Conservation (phyloP, 306 rosid genomes). For the Lithocarpus polystachyus region DNA sequence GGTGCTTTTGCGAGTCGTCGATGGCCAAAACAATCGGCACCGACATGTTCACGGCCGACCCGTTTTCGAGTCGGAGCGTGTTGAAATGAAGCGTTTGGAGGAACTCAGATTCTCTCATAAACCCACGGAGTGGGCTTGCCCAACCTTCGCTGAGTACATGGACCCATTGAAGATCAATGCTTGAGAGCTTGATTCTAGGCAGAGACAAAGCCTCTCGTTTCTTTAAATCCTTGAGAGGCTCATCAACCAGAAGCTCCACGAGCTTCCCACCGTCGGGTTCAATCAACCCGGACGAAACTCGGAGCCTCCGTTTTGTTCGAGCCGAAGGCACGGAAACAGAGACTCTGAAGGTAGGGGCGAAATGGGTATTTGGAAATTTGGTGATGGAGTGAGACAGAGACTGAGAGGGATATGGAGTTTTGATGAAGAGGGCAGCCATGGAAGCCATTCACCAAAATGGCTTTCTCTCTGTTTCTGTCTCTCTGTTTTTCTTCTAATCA, state of each 20-base stretch:
- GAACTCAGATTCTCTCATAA: slow-evolving; percentile 98
- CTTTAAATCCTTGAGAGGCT: slow-evolving; percentile 44
- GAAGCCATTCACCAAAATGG: slow-evolving; percentile 74
- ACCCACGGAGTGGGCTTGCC: slow-evolving; percentile 89
- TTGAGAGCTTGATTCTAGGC: slow-evolving; percentile 62
- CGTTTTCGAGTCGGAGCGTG: slow-evolving; percentile 72
- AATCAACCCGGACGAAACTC: slow-evolving; percentile 66
- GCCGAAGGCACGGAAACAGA: slow-evolving; percentile 9
- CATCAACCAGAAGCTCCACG: slow-evolving; percentile 70
- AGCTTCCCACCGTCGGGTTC: slow-evolving; percentile 95
- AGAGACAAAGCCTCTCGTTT: slow-evolving; percentile 60
- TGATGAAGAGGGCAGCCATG: slow-evolving; percentile 63
- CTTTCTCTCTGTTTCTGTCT: too few species aligned
- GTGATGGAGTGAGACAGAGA: slow-evolving; percentile 32
- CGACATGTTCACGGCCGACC: slow-evolving; percentile 87
- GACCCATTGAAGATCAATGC: slow-evolving; percentile 79
- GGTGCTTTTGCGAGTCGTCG: slow-evolving; percentile 74
- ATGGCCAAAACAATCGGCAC: slow-evolving; percentile 90
- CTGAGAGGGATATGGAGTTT: slow-evolving; percentile 30
- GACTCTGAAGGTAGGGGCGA: slow-evolving; percentile 33
- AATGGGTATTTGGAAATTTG: slow-evolving; percentile 44
- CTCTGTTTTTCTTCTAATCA: too few species aligned
- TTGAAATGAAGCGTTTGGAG: slow-evolving; percentile 99
- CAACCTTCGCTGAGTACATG: slow-evolving; percentile 97
- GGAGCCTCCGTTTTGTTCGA: slow-evolving; percentile 25